Conservation (phyloP, 2,329 filamentous ascomycete species). For the Cyphellophora europaea region DNA sequence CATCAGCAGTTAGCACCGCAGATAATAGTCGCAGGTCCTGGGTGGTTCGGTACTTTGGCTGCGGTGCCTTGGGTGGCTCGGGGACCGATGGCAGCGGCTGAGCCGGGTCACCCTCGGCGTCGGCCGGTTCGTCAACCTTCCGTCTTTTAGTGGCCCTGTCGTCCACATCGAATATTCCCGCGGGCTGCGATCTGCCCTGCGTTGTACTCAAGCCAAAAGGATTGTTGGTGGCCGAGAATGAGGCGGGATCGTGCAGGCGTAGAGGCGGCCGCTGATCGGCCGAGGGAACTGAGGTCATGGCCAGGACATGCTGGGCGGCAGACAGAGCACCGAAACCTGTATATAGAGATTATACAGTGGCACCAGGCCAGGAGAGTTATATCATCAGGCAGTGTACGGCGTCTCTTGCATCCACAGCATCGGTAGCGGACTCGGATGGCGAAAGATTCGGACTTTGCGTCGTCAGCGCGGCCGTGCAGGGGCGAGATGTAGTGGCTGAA, state of each 20-base stretch:
- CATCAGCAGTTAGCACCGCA: neutral
- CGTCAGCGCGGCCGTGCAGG: too few species aligned
- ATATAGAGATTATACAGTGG: too few species aligned
- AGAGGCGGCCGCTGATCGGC: constrained; percentile 19
- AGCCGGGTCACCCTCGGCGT: neutral
- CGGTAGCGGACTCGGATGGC: too few species aligned
- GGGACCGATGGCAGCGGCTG: neutral
- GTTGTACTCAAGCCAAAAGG: neutral
- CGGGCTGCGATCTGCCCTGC: neutral
- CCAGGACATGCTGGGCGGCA: constrained; percentile 16
- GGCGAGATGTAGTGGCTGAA: too few species aligned
- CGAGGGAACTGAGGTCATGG: constrained; percentile 19
- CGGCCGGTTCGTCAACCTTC: constrained; percentile 15
- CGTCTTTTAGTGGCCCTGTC: constrained; percentile 31
- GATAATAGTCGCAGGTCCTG: neutral
- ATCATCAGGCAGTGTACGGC: too few species aligned
- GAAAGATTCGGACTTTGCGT: too few species aligned
- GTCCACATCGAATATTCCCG: constrained; percentile 23
- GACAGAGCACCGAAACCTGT: too few species aligned
- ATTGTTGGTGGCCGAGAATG: neutral
- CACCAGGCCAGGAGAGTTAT: too few species aligned
- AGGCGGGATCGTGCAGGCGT: constrained; percentile 9
- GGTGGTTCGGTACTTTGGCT: neutral
- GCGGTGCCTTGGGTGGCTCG: neutral
- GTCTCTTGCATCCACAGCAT: too few species aligned